Conservation (phyloP, 2,329 filamentous ascomycete species). For the Trichoderma koningiopsis region DNA sequence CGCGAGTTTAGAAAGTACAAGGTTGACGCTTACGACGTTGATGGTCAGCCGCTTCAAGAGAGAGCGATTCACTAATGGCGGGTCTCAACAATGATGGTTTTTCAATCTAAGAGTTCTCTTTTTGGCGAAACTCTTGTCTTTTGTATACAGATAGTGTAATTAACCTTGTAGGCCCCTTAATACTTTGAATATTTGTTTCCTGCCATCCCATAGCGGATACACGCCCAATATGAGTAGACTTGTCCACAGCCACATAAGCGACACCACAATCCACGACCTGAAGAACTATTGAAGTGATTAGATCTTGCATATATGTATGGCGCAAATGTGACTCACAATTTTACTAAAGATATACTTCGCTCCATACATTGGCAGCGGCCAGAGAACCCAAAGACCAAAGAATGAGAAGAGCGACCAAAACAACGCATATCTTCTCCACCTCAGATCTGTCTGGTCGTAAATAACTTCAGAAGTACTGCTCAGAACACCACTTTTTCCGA, state of each 20-base stretch:
- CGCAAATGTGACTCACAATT: not conserved
- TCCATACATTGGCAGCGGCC: constrained; percentile 20
- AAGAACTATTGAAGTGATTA: constrained; percentile 7
- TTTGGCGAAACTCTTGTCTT: not conserved
- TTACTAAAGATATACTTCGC: constrained; percentile 17
- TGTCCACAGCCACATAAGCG: constrained; percentile 16
- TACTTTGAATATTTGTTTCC: constrained; percentile 4
- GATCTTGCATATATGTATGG: not conserved
- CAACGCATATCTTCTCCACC: constrained; percentile 11
- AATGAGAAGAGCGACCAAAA: constrained; percentile 14
- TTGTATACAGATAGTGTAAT: not conserved
- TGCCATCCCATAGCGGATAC: constrained; percentile 8
- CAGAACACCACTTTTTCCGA: not conserved
- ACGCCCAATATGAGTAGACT: not conserved
- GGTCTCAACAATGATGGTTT: not conserved
- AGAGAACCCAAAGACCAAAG: constrained; percentile 18
- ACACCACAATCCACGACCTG: constrained; percentile 12
- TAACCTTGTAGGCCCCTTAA: not conserved
- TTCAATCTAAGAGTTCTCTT: not conserved
- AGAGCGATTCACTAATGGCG: not conserved
- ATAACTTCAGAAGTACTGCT: not conserved
- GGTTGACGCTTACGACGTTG: constrained; percentile 5
- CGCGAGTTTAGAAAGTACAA: constrained; percentile 36
- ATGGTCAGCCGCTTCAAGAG: constrained; percentile 1
- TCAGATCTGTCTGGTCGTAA: constrained; percentile 1